These are phyloP conservation scores for Macadamia integrifolia DNA, from an alignment of 164 flowering plant species.

Conservation along the genomic window DNA sequence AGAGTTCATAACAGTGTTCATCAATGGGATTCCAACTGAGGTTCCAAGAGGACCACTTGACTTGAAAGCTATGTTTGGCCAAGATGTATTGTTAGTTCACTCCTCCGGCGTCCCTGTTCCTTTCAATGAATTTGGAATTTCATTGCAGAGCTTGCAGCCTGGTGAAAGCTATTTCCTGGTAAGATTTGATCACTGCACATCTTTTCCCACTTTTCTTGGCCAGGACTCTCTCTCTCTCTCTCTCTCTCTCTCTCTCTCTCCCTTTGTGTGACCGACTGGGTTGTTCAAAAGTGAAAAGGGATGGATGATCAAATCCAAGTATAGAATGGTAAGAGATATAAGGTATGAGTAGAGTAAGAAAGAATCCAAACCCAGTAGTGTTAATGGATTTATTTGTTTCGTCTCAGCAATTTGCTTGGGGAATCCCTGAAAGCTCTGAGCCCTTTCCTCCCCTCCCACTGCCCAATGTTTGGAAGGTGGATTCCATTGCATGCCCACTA, in stretches of 20 bases:
- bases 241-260: slow-evolving; percentile 1
- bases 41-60: slow-evolving; percentile 68
- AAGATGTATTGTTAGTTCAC: slow-evolving; percentile 64
- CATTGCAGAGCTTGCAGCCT: slow-evolving; percentile 60
- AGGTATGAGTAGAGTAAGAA: too few species aligned
- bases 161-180: slow-evolving; percentile 96
- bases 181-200: slow-evolving; percentile 6
- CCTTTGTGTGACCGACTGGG: too few species aligned
- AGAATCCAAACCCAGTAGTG: too few species aligned
- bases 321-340: too few species aligned
- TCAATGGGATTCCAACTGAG: slow-evolving; percentile 77
- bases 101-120: slow-evolving; percentile 77
- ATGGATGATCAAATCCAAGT: neutral
- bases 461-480: too few species aligned
- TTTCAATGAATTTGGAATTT: slow-evolving; percentile 52
- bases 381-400: too few species aligned
- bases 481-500: too few species aligned
- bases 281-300: too few species aligned
- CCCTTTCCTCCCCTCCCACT: too few species aligned
- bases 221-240: neutral
- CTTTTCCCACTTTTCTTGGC: neutral
- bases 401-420: too few species aligned
- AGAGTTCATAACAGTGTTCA: slow-evolving; percentile 71
- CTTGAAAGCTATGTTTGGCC: slow-evolving; percentile 68
- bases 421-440: too few species aligned